Evolutionary conservation across 2,329 filamentous ascomycete genomes (phyloP), one percentile per base, ranked within the genome.

Genomic region (Cylindrodendrum hubeiense): DNA sequence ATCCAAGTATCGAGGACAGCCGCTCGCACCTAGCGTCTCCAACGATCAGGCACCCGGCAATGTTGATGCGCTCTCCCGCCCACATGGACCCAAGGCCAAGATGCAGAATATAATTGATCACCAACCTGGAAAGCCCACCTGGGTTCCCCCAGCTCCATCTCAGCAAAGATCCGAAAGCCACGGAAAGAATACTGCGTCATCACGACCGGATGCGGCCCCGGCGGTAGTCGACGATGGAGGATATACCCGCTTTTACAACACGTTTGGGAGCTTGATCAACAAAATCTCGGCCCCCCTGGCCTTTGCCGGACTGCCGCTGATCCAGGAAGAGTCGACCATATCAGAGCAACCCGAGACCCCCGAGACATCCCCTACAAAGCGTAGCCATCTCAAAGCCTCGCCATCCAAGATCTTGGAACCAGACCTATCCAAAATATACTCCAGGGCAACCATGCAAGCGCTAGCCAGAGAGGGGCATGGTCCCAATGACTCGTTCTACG

Each of bases 161-260:
- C 60, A 66, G 17, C 46, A 73, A 28, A 73, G 69, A 58, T 70
- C 75, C 9, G 74, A 77, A 22, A 58, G 63, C 24, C 67, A 73
- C 17, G 60, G 64, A 61, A 78, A 71, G 63, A 70, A 66, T 21
- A 59, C 70, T 15, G 57, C 75, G 33, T 73, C 76, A 22, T 71
- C 74, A 5, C 70, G 71, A 24, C 62, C 73, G 3, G 78, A 79
- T 34, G 60, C 70, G 6, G 63, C 63, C 41, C 63, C 71, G 22
- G 49, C 60, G 63, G n/a, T 50, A 62, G 57, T 43, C 41, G 82
- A 80, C 71, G 93, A 97, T 33, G 94, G 95, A 61, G 91, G 93
- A 6, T 99, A 98, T 76, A 89, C 93, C 7, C 89, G 90, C 58
- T 99, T 98, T 81, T 99, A 98, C 80, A 95, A 88, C 63, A 94